Percentiles rank a stretch among this genome's conserved stretches.
Evolutionary conservation across 2,329 filamentous ascomycete genomes (phyloP).

Genomic region (Trichoderma sp.): DNA sequence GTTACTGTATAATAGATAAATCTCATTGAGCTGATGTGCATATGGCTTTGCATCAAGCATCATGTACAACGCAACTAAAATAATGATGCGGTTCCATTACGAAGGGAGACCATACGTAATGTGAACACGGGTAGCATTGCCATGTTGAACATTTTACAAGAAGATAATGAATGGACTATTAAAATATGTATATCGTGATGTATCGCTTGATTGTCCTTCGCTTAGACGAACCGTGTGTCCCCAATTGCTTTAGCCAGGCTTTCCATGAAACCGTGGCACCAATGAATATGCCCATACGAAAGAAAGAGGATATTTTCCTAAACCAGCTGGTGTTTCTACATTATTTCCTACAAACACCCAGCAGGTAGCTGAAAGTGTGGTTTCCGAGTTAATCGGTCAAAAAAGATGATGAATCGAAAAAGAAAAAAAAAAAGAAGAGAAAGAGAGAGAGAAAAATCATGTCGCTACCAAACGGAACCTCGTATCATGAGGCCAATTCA

Average conservation of each 20-base stretch:
- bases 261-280: background rate
- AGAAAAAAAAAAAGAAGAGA: background rate
- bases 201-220: background rate
- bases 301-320: background rate
- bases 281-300: background rate
- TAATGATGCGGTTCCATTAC: background rate
- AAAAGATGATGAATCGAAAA: background rate
- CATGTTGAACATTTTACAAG: background rate
- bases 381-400: background rate
- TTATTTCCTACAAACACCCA: slow-evolving; percentile 4
- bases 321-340: slow-evolving; percentile 3
- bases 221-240: background rate
- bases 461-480: background rate
- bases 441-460: background rate
- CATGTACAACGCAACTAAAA: background rate
- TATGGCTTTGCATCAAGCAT: background rate
- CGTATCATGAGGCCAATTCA: background rate
- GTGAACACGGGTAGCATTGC: background rate
- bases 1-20: slow-evolving; percentile 15
- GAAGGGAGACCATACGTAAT: background rate
- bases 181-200: background rate
- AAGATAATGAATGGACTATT: background rate
- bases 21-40: background rate
- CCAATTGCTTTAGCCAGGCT: background rate
- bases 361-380: background rate